Evolutionary conservation across 140 eudicot genomes (phyloP).

Genomic region (Flaveria floridana): DNA sequence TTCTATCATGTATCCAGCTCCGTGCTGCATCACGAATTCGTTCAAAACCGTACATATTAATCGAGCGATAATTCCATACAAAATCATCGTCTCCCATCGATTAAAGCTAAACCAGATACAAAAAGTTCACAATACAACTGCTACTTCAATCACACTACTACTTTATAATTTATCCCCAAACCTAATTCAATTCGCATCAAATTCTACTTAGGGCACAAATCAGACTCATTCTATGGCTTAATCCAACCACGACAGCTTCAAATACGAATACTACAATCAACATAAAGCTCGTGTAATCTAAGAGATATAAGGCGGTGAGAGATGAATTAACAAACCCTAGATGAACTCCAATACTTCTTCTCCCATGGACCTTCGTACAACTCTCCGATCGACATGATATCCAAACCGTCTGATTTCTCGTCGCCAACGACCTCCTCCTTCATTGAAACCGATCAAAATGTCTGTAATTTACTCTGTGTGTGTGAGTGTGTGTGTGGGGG

Average conservation of each 20-base stretch:
- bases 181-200: slow-evolving; percentile 27
- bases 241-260: not conserved
- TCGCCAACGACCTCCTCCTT: slow-evolving; percentile 40
- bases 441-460: slow-evolving; percentile 36
- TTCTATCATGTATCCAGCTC: slow-evolving; percentile 1
- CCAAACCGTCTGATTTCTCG: slow-evolving; percentile 71
- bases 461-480: slow-evolving; percentile 1
- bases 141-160: slow-evolving; percentile 15
- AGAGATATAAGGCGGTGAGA: slow-evolving; percentile 1
- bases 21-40: slow-evolving; percentile 1
- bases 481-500: slow-evolving; percentile 17
- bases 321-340: slow-evolving; percentile 74
- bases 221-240: slow-evolving; percentile 1
- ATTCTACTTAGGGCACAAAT: slow-evolving; percentile 11
- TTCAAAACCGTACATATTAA: slow-evolving; percentile 2
- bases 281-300: slow-evolving; percentile 12
- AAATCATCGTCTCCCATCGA: not conserved
- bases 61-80: not conserved
- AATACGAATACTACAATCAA: not conserved
- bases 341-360: slow-evolving; percentile 99
- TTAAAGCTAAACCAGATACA: not conserved
- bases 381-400: slow-evolving; percentile 70
- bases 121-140: not conserved
- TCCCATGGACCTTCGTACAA: slow-evolving; percentile 75
- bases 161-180: not conserved